Base-by-base conservation (phyloP, 2,329 filamentous ascomycete species). In the Hymenoscyphus infarciens region DNA sequence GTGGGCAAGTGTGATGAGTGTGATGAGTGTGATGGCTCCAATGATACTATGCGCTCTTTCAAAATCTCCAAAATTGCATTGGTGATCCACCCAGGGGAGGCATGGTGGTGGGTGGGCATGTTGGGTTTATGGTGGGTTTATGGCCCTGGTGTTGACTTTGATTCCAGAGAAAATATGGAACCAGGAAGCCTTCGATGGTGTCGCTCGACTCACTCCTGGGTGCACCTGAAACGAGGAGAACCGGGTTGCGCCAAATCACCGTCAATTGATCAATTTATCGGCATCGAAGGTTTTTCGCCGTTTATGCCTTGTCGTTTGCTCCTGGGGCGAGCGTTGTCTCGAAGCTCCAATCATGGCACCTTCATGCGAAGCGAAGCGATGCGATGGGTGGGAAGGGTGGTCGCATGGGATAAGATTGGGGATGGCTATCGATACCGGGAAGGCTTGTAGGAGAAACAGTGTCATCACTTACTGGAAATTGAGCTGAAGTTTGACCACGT, bases 201-300 rank as follows among this genome's bases (percentile, higher is more conserved):
- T 45, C 22, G 5, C 54, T n/a, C n/a, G n/a, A n/a, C n/a, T n/a
- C n/a, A n/a, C n/a, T 52, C 39, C 45, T 61, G 57, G 45, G 11
- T 15, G 31, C 33, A 38, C 31, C 10, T 60, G 59, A 63, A 61
- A 62, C 57, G 54, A 60, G 29, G 57, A 33, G 56, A 33, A 59
- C 58, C 59, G 60, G 29, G 59, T 39, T 31, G 45, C 42, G 55
- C 58, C 62, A 63, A 63, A 63, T 63, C 62, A 63, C 62, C 6
- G n/a, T 53, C 42, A 45, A n/a, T n/a, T n/a, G n/a, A n/a, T n/a
- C n/a, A n/a, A n/a, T 27, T 35, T 29, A 39, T 56, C 19, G 61
- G 35, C 42, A 38, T 54, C 10, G 54, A 63, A 55, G 15, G 58
- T 33, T 61, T 60, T 27, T 56, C 45, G 57, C 61, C 13, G 13